These are phyloP conservation scores for Conticribra guillardii DNA, from an alignment of 108 stramenopile genomes.

Conservation along the genomic window DNA sequence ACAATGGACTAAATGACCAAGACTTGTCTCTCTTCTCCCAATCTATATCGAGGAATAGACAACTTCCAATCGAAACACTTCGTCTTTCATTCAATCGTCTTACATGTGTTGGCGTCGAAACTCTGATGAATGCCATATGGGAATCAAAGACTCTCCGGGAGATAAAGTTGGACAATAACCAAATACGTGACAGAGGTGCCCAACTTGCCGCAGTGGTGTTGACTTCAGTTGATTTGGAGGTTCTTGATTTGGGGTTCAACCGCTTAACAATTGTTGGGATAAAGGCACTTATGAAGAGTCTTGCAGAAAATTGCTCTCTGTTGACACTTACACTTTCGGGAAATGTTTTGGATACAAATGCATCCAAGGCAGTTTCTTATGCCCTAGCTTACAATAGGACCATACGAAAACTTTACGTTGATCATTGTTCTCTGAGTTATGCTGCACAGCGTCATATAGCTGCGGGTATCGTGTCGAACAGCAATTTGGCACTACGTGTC, in stretches of 20 bases:
- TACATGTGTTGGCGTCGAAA: conserved; percentile 77
- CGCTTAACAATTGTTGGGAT: conserved; percentile 78
- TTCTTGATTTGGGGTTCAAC: conserved; percentile 82
- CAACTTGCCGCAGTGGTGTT: conserved; percentile 83
- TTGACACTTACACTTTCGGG: conserved; percentile 60
- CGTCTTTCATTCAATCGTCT: conserved; percentile 77
- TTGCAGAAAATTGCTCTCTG: conserved; percentile 73
- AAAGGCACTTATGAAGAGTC: conserved; percentile 84
- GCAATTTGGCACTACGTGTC: conserved; percentile 54
- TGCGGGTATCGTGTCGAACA: conserved; percentile 85
- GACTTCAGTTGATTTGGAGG: conserved; percentile 69
- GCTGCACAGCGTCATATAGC: conserved; percentile 87
- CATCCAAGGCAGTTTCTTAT: conserved; percentile 83
- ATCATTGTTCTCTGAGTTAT: conserved; percentile 78
- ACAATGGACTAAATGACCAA: conserved; percentile 68
- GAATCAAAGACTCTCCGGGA: conserved; percentile 74
- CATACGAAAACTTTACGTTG: conserved; percentile 63
- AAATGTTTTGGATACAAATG: conserved; percentile 79
- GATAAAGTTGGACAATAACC: conserved; percentile 81
- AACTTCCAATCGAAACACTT: conserved; percentile 63
- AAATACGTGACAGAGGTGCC: conserved; percentile 81
- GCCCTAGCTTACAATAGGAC: conserved; percentile 83
- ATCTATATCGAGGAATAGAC: conserved; percentile 73
- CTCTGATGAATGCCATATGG: conserved; percentile 89
- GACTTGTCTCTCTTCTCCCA: conserved; percentile 76